phyloP scores from a whole-genome alignment of 2,329 filamentous ascomycete genomes.

The Epichloe coenophiala region DNA sequence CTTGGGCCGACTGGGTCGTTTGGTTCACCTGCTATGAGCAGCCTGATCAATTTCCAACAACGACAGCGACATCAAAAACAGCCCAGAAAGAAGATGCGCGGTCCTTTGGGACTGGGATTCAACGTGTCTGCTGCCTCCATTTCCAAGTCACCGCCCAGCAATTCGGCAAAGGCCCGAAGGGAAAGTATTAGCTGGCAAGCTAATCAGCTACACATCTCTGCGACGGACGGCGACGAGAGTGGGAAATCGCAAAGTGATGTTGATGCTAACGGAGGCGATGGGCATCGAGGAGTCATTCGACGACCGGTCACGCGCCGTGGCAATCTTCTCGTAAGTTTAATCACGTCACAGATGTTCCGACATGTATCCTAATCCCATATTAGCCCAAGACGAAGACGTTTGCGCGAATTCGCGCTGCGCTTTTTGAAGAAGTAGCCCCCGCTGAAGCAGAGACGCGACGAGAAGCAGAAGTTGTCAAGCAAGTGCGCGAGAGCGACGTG shows the following conservation, averaged over 20 bases:
- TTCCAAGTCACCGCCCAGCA: slow-evolving; percentile 62
- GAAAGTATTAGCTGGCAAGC: slow-evolving; percentile 88
- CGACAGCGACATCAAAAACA: slow-evolving; percentile 59
- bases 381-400: slow-evolving; percentile 96
- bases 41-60: slow-evolving; percentile 73
- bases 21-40: slow-evolving; percentile 58
- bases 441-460: slow-evolving; percentile 78
- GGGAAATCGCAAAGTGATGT: slow-evolving; percentile 56
- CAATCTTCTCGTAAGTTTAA: slow-evolving; percentile 60
- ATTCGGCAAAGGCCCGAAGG: slow-evolving; percentile 44
- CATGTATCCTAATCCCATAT: background rate
- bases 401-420: slow-evolving; percentile 76
- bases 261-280: slow-evolving; percentile 35
- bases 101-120: slow-evolving; percentile 37
- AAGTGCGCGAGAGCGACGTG: slow-evolving; percentile 81
- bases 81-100: slow-evolving; percentile 41
- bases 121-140: slow-evolving; percentile 29
- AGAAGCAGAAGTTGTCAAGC: slow-evolving; percentile 89
- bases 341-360: background rate
- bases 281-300: slow-evolving; percentile 63
- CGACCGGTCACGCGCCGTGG: slow-evolving; percentile 74
- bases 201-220: slow-evolving; percentile 71
- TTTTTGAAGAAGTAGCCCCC: slow-evolving; percentile 80
- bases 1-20: slow-evolving; percentile 39
- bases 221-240: slow-evolving; percentile 51